Conservation (phyloP, 768 basidiomycete genomes). For the Mycena capillaripes region DNA sequence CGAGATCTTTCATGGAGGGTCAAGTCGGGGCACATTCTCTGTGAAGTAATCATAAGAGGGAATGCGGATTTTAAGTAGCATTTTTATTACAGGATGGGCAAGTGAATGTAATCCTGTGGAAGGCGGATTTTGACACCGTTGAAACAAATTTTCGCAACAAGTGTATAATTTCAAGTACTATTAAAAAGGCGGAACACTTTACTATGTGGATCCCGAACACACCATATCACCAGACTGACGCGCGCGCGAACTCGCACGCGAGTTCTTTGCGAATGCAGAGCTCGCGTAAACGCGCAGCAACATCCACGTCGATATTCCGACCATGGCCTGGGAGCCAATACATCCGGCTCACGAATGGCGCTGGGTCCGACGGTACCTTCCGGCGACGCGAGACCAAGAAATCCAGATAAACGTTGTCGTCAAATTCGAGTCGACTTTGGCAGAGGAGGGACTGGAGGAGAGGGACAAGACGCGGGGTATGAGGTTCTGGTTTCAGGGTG, state of each 20-base stretch:
- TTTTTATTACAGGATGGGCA: too few relatives aligned
- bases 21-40: too few relatives aligned
- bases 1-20: too few relatives aligned
- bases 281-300: neutral
- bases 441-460: neutral
- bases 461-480: neutral
- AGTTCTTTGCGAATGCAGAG: neutral
- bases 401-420: neutral
- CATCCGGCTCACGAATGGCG: neutral
- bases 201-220: too few relatives aligned
- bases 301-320: neutral
- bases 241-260: neutral
- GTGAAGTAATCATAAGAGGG: too few relatives aligned
- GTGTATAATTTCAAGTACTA: too few relatives aligned
- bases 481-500: neutral
- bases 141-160: too few relatives aligned
- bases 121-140: too few relatives aligned
- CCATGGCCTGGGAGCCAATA: neutral
- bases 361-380: neutral
- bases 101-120: too few relatives aligned
- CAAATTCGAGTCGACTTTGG: neutral
- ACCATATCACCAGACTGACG: neutral
- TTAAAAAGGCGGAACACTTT: too few relatives aligned
- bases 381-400: neutral
- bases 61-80: too few relatives aligned